Evolutionary conservation across 2,329 filamentous ascomycete genomes (phyloP).

Genomic region (Penicillium sp.): DNA sequence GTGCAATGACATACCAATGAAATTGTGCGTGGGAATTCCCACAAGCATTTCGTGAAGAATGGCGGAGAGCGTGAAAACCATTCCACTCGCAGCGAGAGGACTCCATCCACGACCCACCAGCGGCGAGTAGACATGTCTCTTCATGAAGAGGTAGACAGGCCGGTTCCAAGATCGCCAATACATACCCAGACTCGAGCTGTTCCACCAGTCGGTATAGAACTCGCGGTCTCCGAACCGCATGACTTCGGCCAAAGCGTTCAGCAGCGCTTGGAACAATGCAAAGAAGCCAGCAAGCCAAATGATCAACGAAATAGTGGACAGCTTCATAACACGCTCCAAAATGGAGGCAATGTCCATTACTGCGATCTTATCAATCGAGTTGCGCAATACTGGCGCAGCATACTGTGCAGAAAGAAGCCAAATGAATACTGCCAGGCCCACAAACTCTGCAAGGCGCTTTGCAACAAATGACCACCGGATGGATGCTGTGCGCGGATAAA

Average conservation of each 20-base stretch:
- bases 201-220: slow-evolving; percentile 99
- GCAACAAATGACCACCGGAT: slow-evolving; percentile 86
- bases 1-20: slow-evolving; percentile 63
- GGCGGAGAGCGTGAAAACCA: slow-evolving; percentile 86
- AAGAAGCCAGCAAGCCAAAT: slow-evolving; percentile 99
- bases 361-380: slow-evolving; percentile 84
- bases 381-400: slow-evolving; percentile 81
- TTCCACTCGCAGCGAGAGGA: slow-evolving; percentile 65
- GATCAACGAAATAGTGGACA: slow-evolving; percentile 90
- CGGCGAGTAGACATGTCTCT: slow-evolving; percentile 86
- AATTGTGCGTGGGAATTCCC: slow-evolving; percentile 89
- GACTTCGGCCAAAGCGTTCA: slow-evolving; percentile 89
- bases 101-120: slow-evolving; percentile 81
- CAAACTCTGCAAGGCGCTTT: slow-evolving; percentile 76
- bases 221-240: slow-evolving; percentile 87
- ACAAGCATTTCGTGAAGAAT: slow-evolving; percentile 89
- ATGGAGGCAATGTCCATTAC: slow-evolving; percentile 78
- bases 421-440: slow-evolving; percentile 79
- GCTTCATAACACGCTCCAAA: slow-evolving; percentile 84
- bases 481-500: slow-evolving; percentile 78
- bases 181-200: slow-evolving; percentile 74
- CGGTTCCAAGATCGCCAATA: slow-evolving; percentile 99
- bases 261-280: slow-evolving; percentile 85
- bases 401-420: slow-evolving; percentile 96
- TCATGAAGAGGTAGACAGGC: slow-evolving; percentile 96